Evolutionary conservation across 331 rosid species (phyloP).

Genomic region (Malus hybrid): DNA sequence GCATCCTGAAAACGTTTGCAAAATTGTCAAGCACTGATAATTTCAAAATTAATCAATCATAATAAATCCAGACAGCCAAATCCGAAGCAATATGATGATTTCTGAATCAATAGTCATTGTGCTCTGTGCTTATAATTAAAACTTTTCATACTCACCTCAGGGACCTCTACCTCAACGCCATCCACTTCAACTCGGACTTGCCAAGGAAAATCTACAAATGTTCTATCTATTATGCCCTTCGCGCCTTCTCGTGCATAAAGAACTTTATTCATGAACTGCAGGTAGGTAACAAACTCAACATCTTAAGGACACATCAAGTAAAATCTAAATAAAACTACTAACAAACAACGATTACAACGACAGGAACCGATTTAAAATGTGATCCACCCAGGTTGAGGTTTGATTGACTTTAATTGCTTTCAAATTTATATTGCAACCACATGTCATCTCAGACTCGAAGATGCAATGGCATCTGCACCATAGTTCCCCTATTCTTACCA

Average conservation of each 20-base stretch:
- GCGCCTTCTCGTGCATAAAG: slow-evolving; percentile 99
- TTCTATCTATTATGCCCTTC: slow-evolving; percentile 86
- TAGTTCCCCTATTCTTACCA: not conserved
- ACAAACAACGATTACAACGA: not conserved
- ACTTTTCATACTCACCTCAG: slow-evolving; percentile 64
- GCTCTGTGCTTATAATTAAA: not conserved
- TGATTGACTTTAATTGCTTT: not conserved
- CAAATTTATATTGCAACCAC: not conserved
- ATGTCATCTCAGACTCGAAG: not conserved
- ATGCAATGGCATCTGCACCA: not conserved
- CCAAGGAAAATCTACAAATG: slow-evolving; percentile 92
- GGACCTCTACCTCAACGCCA: slow-evolving; percentile 97
- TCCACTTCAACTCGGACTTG: slow-evolving; percentile 89
- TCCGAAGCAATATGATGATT: not conserved
- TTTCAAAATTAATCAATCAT: slow-evolving; percentile 1
- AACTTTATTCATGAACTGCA: slow-evolving; percentile 99
- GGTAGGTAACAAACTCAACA: slow-evolving; percentile 1
- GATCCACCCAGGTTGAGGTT: not conserved
- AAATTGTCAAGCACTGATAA: not conserved
- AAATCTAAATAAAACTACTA: not conserved
- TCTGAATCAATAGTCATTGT: not conserved
- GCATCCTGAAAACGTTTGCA: slow-evolving; percentile 60
- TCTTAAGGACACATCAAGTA: not conserved
- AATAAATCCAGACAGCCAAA: not conserved
- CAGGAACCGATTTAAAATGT: not conserved